These are phyloP conservation scores for Acanthamoeba sp. DNA, from an alignment of 208 protist genomes.

Conservation along the genomic window DNA sequence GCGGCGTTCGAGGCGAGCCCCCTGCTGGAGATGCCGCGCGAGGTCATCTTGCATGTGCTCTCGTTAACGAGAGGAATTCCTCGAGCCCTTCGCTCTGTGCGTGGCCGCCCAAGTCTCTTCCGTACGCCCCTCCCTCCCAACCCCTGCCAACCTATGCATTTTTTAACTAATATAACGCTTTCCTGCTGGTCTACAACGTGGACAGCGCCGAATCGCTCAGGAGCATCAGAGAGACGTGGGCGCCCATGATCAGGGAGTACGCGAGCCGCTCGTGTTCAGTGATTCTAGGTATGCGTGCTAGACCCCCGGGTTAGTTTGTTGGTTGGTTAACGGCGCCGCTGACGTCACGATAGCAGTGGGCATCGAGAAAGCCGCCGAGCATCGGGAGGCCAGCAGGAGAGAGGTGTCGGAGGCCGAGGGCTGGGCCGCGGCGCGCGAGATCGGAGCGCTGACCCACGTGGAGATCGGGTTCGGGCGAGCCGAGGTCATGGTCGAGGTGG, in stretches of 20 bases:
- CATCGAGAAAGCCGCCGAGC: neutral
- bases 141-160: neutral
- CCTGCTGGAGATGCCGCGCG: neutral
- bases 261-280: too few relatives aligned
- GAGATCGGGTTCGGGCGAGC: neutral
- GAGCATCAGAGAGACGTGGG: neutral
- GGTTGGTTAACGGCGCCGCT: too few relatives aligned
- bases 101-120: neutral
- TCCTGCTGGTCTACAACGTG: neutral
- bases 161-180: too few relatives aligned
- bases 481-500: neutral
- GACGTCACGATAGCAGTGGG: too few relatives aligned
- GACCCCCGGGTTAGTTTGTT: too few relatives aligned
- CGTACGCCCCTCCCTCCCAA: neutral
- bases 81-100: constrained; percentile 14
- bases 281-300: too few relatives aligned
- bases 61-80: too few relatives aligned
- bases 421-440: neutral
- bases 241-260: neutral
- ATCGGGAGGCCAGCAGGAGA: neutral
- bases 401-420: neutral
- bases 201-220: neutral
- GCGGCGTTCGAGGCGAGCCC: too few relatives aligned
- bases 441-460: neutral
- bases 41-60: neutral